Evolutionary conservation across 2,329 filamentous ascomycete genomes (phyloP), one percentile per base, ranked within the genome.

Genomic region (Alternaria conjuncta): DNA sequence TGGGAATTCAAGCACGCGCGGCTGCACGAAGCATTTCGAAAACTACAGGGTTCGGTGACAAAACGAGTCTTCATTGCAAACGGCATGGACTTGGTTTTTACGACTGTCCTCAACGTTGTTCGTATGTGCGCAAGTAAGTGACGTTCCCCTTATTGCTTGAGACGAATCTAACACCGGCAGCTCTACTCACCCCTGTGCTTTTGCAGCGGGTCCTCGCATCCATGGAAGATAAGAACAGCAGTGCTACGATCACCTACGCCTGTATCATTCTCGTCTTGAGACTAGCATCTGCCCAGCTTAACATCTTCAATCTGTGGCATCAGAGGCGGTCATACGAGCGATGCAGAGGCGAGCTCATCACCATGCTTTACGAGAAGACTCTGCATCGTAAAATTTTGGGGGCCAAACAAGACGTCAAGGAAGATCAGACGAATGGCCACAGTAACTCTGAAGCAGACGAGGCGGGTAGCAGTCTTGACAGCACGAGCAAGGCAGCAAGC

Each of bases 301-400:
- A 85, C 6, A 88, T 94, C 0, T 88, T 94, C 71, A 88, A 83
- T 23, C 82, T 93, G 0, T 97, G 94, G 94, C 96, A 91, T 74
- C 89, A 89, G n/a, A 87, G 94, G 67, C 89, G 94, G 63, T 88
- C 88, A 26, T 97, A 97, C 71, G 94, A 97, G 78, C 84, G 94
- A 61, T 93, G 91, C 6, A 85, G 94, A 51, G 94, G 94, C 5
- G 93, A 97, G 79, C 88, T 95, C 86, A 91, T 95, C 62, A 94
- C 92, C 15, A 93, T 93, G 87, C 85, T 94, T 12, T 93, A 93
- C 72, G 91, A 93, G 72, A 95, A 95, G 78, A 91, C 90, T 0
- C 77, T 93, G 12, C 86, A 87, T 10, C 82, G 91, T 7, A 93
- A 93, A 78, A 87, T 72, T 50, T 46, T 73, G 55, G 63, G 79